phyloP scores from a whole-genome alignment of 2,329 filamentous ascomycete genomes.

The Cryphonectria carpinicola region DNA sequence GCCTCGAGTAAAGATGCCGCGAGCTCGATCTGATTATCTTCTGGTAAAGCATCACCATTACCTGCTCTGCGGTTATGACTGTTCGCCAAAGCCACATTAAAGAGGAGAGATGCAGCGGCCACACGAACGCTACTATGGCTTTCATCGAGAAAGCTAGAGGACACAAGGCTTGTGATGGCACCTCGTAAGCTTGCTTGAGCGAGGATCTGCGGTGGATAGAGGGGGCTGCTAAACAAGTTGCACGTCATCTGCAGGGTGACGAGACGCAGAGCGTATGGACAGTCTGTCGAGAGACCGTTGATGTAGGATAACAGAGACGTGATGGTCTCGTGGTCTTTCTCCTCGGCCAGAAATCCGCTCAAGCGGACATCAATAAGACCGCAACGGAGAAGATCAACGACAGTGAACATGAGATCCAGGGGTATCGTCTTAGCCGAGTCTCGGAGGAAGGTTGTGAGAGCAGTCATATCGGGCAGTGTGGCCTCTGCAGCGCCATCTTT shows the following conservation, averaged over 20 bases:
- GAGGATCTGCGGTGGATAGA: slow-evolving; percentile 70
- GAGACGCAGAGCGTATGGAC: slow-evolving; percentile 81
- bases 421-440: slow-evolving; percentile 60
- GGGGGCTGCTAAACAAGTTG: slow-evolving; percentile 78
- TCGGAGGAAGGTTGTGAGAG: slow-evolving; percentile 66
- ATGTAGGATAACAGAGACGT: slow-evolving; percentile 63
- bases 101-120: slow-evolving; percentile 79
- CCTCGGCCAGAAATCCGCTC: slow-evolving; percentile 81
- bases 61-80: slow-evolving; percentile 65
- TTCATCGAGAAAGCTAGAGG: slow-evolving; percentile 78
- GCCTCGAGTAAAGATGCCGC: slow-evolving; percentile 81
- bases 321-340: slow-evolving; percentile 67
- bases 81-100: slow-evolving; percentile 77
- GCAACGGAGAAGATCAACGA: slow-evolving; percentile 83
- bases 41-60: slow-evolving; percentile 61
- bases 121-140: slow-evolving; percentile 75
- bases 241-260: slow-evolving; percentile 83
- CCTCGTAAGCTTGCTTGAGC: slow-evolving; percentile 54
- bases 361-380: slow-evolving; percentile 77
- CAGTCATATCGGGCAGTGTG: slow-evolving; percentile 70
- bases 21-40: slow-evolving; percentile 78
- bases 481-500: slow-evolving; percentile 65
- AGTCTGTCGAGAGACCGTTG: slow-evolving; percentile 53
- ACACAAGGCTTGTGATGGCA: slow-evolving; percentile 70
- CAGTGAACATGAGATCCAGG: slow-evolving; percentile 71